phyloP scores from a whole-genome alignment of 345 rosid genomes.

The Isatis tinctoria region DNA sequence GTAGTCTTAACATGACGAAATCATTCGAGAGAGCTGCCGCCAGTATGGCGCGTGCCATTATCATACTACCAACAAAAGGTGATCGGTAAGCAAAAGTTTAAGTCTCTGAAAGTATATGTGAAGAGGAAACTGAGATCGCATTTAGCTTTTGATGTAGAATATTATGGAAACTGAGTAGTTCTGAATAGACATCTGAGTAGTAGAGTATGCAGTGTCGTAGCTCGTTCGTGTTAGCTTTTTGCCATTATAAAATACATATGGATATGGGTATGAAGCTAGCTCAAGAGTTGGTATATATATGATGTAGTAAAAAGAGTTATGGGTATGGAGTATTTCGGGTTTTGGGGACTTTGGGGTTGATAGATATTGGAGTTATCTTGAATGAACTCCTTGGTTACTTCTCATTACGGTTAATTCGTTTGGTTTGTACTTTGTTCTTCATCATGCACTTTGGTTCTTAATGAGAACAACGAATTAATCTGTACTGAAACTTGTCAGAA shows the following conservation, averaged over 20 bases:
- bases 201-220: background rate
- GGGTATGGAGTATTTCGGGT: background rate
- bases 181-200: background rate
- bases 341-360: background rate
- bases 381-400: background rate
- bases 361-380: background rate
- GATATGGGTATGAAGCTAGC: background rate
- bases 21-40: slow-evolving; percentile 95
- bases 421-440: background rate
- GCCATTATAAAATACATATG: background rate
- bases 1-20: slow-evolving; percentile 84
- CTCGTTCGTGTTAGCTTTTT: background rate
- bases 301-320: background rate
- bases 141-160: background rate
- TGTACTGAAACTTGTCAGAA: background rate
- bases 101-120: background rate
- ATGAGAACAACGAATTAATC: background rate
- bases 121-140: background rate
- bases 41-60: slow-evolving; percentile 76
- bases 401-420: background rate
- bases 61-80: slow-evolving; percentile 77
- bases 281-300: background rate
- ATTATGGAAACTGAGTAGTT: background rate
- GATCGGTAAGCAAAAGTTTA: slow-evolving; percentile 51
- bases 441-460: background rate